Evolutionary conservation across 2,329 filamentous ascomycete genomes (phyloP), one percentile per base, ranked within the genome.

Genomic region (Ceratocystis harringtonii): DNA sequence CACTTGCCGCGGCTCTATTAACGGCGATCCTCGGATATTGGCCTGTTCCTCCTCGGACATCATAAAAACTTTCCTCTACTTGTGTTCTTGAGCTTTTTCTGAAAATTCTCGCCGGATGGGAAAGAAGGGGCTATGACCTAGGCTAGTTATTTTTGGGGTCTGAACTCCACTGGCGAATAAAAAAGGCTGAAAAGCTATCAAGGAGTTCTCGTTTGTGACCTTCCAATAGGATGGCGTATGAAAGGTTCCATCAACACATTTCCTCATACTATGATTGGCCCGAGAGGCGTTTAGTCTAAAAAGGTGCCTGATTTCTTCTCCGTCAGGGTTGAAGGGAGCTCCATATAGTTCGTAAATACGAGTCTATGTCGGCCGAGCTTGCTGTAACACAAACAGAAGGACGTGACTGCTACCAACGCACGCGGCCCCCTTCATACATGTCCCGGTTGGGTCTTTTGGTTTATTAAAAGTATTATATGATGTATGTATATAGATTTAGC

Each of bases 341-440:
- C 25, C 28, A 10, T 4, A 10, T 19, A 5, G 10, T 3, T 66
- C 65, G 65, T 64, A 66, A 63, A 64, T 66, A 66, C 65, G 65
- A 66, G 36, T 4, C 12, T 25, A 12, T 5, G 32, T 66, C 65
- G 65, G 65, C 65, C 65, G 65, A 66, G 52, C 3, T 6, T 32
- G 12, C 36, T 32, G 55, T 58, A 3, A 36, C 55, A 58, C 55
- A 58, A 36, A 22, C 6, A 52, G n/a, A 52, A 22, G n/a, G 17
- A 52, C 3, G n/a, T 7, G 22, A 52, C 48, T 22, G 4, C 15
- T 41, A 41, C 36, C 36, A 10, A 12, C 32, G 32, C 32, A 36
- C 32, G 8, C 22, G 2, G 22, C 2, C 36, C 12, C 12, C 36
- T 3, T 12, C 10, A 41, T 41, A 41, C 8, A 19, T 2, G 7